phyloP scores from a whole-genome alignment of 176 grass and related monocot species.

The Neostapfia colusana region DNA sequence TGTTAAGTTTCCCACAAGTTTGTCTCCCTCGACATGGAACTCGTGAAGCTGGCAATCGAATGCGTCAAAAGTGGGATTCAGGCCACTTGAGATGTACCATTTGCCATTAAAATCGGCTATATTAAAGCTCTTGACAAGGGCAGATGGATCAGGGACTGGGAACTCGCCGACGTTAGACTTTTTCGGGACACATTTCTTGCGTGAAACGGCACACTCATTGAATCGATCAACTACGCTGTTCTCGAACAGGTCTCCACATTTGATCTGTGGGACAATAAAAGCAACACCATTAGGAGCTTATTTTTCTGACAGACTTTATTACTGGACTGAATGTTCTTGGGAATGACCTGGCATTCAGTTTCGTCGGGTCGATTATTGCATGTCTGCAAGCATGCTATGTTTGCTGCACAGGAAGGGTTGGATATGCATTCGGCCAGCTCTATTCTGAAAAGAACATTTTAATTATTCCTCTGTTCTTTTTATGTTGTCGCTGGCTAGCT shows the following conservation, averaged over 20 bases:
- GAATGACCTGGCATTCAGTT: conserved; percentile 90
- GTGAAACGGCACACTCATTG: conserved; percentile 95
- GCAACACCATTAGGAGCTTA: conserved; percentile 8
- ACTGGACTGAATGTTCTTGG: background rate
- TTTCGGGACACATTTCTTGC: conserved; percentile 89
- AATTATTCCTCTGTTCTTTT: background rate
- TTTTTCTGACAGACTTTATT: background rate
- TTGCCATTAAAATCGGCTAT: conserved; percentile 88
- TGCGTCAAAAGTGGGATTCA: conserved; percentile 90
- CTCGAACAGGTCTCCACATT: conserved; percentile 91
- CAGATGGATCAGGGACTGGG: conserved; percentile 64
- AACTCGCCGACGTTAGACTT: conserved; percentile 91
- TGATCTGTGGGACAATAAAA: conserved; percentile 56
- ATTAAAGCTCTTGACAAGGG: conserved; percentile 75
- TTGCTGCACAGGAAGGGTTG: conserved; percentile 95
- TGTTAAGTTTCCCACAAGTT: conserved; percentile 65
- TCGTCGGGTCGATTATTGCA: conserved; percentile 94
- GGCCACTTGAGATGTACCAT: conserved; percentile 92
- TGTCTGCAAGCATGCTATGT: conserved; percentile 91
- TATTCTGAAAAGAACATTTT: conserved; percentile 49
- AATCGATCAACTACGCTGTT: conserved; percentile 90
- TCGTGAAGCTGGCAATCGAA: conserved; percentile 95
- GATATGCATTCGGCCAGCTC: conserved; percentile 93
- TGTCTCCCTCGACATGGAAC: conserved; percentile 78
- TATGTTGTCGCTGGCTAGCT: too few species aligned